Percentiles rank a stretch among this genome's conserved stretches.
These are phyloP conservation scores for Suhomyces coccinellae DNA, from an alignment of 1,139 yeast genomes.

Conservation along the genomic window DNA sequence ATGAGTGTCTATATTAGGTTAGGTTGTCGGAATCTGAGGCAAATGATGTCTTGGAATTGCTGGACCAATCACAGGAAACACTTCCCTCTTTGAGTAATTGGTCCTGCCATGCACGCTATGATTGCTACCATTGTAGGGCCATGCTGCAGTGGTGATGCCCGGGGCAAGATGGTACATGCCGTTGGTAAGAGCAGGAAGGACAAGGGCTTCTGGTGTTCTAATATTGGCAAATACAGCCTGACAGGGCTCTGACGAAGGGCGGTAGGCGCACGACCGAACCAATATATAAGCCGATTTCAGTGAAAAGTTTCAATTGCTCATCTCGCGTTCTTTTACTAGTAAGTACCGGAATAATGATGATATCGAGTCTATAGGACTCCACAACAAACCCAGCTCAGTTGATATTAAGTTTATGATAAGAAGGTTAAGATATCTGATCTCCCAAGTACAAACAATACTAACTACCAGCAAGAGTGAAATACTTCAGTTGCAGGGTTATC, in stretches of 20 bases:
- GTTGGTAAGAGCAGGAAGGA: too few species aligned
- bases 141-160: too few species aligned
- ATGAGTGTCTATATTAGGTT: not conserved
- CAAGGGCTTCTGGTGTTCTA: too few species aligned
- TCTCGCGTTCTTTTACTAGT: not conserved
- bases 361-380: conserved; percentile 48
- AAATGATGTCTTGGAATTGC: too few species aligned
- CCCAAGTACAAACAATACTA: conserved; percentile 8
- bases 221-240: too few species aligned
- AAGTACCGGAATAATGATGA: conserved; percentile 30
- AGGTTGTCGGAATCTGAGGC: not conserved
- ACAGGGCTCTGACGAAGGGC: too few species aligned
- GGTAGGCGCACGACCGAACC: conserved; percentile 1
- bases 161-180: too few species aligned
- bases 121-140: too few species aligned
- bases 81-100: too few species aligned
- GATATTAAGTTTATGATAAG: conserved; percentile 54
- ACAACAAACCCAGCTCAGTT: conserved; percentile 54
- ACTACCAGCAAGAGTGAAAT: conserved; percentile 4
- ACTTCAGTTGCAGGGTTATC: not conserved
- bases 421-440: conserved; percentile 39
- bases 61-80: too few species aligned
- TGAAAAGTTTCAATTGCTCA: not conserved
- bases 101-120: too few species aligned
- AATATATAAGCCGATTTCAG: not conserved